Conservation (phyloP, 257 asterid species). For the Cordia subcordata region DNA sequence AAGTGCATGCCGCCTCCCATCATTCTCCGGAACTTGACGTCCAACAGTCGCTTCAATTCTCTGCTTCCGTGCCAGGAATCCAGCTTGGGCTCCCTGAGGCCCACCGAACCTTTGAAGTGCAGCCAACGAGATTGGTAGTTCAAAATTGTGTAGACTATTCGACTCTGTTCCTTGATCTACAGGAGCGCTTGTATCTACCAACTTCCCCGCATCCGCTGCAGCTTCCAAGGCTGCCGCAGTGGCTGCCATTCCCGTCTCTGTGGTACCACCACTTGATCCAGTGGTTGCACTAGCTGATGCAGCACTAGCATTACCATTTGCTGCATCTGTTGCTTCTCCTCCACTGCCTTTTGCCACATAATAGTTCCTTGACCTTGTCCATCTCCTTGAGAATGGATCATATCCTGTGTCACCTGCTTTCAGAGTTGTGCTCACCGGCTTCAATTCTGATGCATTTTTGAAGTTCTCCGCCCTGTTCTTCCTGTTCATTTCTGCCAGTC, state of each 20-base stretch:
- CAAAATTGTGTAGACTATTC: slow-evolving; percentile 57
- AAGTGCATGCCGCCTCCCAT: slow-evolving; percentile 80
- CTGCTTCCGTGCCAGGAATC: slow-evolving; percentile 88
- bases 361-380: slow-evolving; percentile 92
- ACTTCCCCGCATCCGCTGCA: slow-evolving; percentile 88
- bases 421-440: slow-evolving; percentile 42
- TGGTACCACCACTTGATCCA: slow-evolving; percentile 22
- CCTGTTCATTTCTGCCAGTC: slow-evolving; percentile 88
- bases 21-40: slow-evolving; percentile 71
- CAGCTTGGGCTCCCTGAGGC: slow-evolving; percentile 79
- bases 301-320: slow-evolving; percentile 32
- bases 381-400: slow-evolving; percentile 95
- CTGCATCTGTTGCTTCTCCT: slow-evolving; percentile 33
- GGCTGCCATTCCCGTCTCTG: slow-evolving; percentile 46
- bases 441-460: slow-evolving; percentile 77
- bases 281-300: slow-evolving; percentile 22
- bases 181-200: slow-evolving; percentile 87
- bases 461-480: slow-evolving; percentile 86
- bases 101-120: slow-evolving; percentile 80
- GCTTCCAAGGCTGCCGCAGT: slow-evolving; percentile 74
- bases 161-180: slow-evolving; percentile 77
- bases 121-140: slow-evolving; percentile 68
- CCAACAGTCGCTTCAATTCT: slow-evolving; percentile 79
- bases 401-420: slow-evolving; percentile 92
- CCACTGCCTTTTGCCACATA: slow-evolving; percentile 40